Conservation (phyloP, 2,329 filamentous ascomycete genomes). For the Diplodia scrobiculata region DNA sequence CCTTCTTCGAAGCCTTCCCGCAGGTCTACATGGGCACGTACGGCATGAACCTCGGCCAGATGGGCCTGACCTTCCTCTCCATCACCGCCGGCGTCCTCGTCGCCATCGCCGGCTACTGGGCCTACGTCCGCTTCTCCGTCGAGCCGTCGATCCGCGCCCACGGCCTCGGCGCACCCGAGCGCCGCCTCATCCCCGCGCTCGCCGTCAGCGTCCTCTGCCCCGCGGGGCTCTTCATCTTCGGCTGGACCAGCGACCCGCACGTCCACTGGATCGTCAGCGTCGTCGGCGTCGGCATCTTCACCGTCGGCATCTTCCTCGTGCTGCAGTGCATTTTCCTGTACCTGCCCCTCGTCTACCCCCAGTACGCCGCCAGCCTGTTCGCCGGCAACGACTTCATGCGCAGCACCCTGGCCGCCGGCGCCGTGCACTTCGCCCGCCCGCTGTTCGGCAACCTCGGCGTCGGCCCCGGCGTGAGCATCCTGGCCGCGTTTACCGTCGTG, state of each 20-base stretch:
- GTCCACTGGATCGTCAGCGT: constrained; percentile 48
- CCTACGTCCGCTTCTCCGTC: constrained; percentile 34
- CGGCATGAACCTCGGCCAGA: constrained; percentile 44
- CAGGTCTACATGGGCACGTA: constrained; percentile 48
- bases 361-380: constrained; percentile 60
- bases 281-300: constrained; percentile 49
- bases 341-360: constrained; percentile 46
- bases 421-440: constrained; percentile 62
- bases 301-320: constrained; percentile 44
- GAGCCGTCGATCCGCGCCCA: constrained; percentile 34
- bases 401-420: constrained; percentile 59
- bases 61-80: constrained; percentile 41
- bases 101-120: constrained; percentile 33
- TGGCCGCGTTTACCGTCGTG: constrained; percentile 51
- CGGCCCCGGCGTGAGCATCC: constrained; percentile 58
- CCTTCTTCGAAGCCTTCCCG: constrained; percentile 40
- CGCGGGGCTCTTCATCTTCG: constrained; percentile 42
- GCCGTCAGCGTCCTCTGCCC: constrained; percentile 38
- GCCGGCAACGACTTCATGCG: constrained; percentile 57
- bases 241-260: constrained; percentile 35
- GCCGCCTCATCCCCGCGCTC: constrained; percentile 41
- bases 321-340: constrained; percentile 51
- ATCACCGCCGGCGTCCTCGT: constrained; percentile 39
- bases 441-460: constrained; percentile 63
- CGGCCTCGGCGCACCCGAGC: constrained; percentile 38